These are phyloP conservation scores for Cercis canadensis DNA, from an alignment of 306 rosid species.

Conservation along the genomic window DNA sequence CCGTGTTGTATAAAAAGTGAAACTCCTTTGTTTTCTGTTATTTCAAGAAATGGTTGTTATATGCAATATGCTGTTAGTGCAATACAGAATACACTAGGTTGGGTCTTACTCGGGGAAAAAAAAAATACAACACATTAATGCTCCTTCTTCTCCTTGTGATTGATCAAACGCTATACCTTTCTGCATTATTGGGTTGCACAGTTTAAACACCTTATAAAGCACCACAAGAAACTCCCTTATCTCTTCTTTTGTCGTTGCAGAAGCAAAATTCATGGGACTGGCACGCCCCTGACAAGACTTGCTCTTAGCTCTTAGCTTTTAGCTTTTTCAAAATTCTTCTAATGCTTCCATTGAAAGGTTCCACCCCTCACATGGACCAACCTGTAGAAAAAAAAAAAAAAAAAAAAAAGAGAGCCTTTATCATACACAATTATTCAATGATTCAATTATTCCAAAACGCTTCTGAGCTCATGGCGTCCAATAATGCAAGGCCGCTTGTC, in stretches of 20 bases:
- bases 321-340: constrained; percentile 44
- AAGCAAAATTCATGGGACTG: constrained; percentile 53
- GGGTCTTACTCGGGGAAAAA: constrained; percentile 36
- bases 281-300: constrained; percentile 61
- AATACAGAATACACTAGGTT: constrained; percentile 36
- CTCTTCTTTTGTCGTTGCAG: constrained; percentile 37
- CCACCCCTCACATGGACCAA: constrained; percentile 94
- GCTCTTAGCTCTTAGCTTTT: constrained; percentile 23
- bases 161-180: constrained; percentile 24
- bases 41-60: constrained; percentile 9
- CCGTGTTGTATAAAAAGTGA: background rate
- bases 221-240: too few relatives aligned
- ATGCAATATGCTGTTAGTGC: constrained; percentile 28
- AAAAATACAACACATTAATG: constrained; percentile 35
- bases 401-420: too few relatives aligned
- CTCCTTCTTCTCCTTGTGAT: constrained; percentile 21
- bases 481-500: constrained; percentile 51
- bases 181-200: too few relatives aligned
- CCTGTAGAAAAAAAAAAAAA: too few relatives aligned
- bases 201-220: too few relatives aligned
- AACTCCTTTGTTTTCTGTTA: background rate
- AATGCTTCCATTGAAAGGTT: constrained; percentile 53
- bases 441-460: constrained; percentile 47
- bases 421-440: constrained; percentile 47
- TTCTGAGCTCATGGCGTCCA: constrained; percentile 42